These are phyloP conservation scores for Acanthochlamys bracteata DNA, from an alignment of 106 monocot species.

Conservation along the genomic window DNA sequence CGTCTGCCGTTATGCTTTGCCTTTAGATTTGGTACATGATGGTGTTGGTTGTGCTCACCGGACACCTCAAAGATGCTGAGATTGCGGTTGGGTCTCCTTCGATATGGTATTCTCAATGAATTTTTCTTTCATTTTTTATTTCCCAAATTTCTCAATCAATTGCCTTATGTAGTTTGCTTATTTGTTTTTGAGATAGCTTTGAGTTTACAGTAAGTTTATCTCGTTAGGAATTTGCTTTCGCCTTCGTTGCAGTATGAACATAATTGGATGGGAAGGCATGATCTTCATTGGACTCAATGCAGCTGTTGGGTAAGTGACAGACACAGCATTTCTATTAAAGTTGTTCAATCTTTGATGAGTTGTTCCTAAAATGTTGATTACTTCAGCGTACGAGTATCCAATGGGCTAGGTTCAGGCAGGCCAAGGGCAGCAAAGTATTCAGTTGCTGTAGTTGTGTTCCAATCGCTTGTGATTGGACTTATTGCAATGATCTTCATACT, in stretches of 20 bases:
- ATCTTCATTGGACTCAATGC: constrained; percentile 75
- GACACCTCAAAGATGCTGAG: constrained; percentile 60
- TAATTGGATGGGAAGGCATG: constrained; percentile 83
- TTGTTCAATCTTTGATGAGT: too few relatives aligned
- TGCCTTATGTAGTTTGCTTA: too few relatives aligned
- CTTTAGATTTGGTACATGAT: constrained; percentile 88
- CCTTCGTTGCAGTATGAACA: constrained; percentile 89
- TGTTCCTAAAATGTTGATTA: not conserved
- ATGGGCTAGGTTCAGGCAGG: constrained; percentile 68
- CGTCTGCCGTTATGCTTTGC: constrained; percentile 81
- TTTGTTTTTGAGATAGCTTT: too few relatives aligned
- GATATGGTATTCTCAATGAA: constrained; percentile 39
- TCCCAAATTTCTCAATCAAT: not conserved
- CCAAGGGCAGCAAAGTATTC: constrained; percentile 55
- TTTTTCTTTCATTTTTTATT: not conserved
- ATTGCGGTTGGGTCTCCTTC: constrained; percentile 69
- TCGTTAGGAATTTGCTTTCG: too few relatives aligned
- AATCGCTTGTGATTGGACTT: constrained; percentile 53
- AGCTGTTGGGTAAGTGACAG: constrained; percentile 48
- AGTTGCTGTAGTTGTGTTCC: constrained; percentile 44
- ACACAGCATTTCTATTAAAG: not conserved
- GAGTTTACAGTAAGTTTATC: too few relatives aligned
- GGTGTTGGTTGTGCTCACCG: constrained; percentile 69
- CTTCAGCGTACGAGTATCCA: constrained; percentile 74
- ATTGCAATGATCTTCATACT: constrained; percentile 42